Percentiles rank a stretch among this genome's conserved stretches.
Conservation (phyloP, 2,329 filamentous ascomycete species). For the Colletotrichum sp. region DNA sequence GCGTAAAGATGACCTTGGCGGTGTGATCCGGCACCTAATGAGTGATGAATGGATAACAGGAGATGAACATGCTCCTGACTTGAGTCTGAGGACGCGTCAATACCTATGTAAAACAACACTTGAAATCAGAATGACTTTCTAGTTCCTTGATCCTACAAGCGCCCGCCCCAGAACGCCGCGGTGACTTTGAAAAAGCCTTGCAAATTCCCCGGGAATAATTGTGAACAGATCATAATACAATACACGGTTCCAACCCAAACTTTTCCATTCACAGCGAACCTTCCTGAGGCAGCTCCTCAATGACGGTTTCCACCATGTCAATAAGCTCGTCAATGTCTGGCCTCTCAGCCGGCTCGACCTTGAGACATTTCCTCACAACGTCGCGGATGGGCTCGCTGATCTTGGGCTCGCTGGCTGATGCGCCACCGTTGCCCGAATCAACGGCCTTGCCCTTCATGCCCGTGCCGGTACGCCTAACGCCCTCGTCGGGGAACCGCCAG, state of each 20-base stretch:
- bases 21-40: background rate
- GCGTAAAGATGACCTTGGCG: background rate
- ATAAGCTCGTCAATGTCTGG: conserved; percentile 89
- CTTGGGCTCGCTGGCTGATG: conserved; percentile 43
- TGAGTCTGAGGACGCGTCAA: background rate
- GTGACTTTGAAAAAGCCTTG: background rate
- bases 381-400: conserved; percentile 87
- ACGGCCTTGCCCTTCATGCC: conserved; percentile 30
- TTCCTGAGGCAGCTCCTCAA: conserved; percentile 71
- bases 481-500: conserved; percentile 95
- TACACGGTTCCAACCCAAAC: background rate
- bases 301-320: conserved; percentile 74
- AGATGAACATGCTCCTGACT: background rate
- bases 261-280: background rate
- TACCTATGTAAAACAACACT: conserved; percentile 8
- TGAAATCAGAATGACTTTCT: conserved; percentile 6
- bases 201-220: conserved; percentile 8
- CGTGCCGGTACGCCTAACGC: conserved; percentile 52
- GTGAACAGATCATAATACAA: conserved; percentile 11
- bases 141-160: conserved; percentile 4
- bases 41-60: background rate
- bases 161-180: conserved; percentile 11
- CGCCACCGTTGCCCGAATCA: conserved; percentile 28
- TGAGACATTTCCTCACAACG: conserved; percentile 84
- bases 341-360: conserved; percentile 84